Evolutionary conservation across 768 basidiomycete genomes (phyloP).

Genomic region (Suillus bovinus): DNA sequence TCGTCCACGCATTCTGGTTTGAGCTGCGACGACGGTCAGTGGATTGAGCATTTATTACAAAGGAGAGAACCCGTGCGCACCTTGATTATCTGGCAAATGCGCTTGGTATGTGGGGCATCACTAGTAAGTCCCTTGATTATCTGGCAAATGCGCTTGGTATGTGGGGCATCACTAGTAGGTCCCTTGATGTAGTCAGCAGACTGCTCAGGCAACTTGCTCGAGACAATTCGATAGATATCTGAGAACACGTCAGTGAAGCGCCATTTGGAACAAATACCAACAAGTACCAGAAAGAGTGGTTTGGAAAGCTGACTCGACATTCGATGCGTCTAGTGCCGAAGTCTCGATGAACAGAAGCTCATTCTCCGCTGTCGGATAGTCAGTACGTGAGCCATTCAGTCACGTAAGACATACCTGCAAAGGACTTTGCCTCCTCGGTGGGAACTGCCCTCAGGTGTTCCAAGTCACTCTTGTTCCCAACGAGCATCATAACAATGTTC

Average conservation of each 20-base stretch:
- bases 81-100: constrained; percentile 74
- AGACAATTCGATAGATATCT: constrained; percentile 99
- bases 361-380: constrained; percentile 68
- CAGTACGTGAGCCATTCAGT: background rate
- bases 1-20: constrained; percentile 51
- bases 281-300: constrained; percentile 84
- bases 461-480: constrained; percentile 99
- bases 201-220: constrained; percentile 91
- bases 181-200: constrained; percentile 76
- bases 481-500: constrained; percentile 94
- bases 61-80: constrained; percentile 32
- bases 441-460: constrained; percentile 95
- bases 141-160: too few species aligned
- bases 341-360: constrained; percentile 96
- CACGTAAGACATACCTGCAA: constrained; percentile 63
- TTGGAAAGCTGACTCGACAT: constrained; percentile 98
- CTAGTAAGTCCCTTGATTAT: too few species aligned
- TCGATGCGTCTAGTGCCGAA: constrained; percentile 98
- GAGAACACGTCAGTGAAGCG: background rate
- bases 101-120: constrained; percentile 38
- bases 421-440: constrained; percentile 94
- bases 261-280: background rate
- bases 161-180: constrained; percentile 76
- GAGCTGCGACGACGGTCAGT: constrained; percentile 37
- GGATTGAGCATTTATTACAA: background rate